Conservation (phyloP, 1,284 basidiomycete species). For the Ceratobasidium sp. region DNA sequence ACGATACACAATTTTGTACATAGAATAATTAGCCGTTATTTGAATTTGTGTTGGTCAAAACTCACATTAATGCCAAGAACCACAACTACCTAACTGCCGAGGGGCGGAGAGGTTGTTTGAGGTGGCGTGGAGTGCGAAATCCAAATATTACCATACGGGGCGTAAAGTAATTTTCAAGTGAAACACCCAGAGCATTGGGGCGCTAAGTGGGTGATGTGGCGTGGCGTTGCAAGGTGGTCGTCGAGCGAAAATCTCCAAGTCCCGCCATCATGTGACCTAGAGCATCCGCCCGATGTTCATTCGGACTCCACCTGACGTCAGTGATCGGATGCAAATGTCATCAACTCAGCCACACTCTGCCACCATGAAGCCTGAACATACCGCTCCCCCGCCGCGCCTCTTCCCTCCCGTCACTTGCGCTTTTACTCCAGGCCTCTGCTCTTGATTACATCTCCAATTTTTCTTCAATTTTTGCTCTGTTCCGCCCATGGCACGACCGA, state of each 20-base stretch:
- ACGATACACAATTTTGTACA: neutral
- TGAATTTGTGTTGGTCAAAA: neutral
- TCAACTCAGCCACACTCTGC: neutral
- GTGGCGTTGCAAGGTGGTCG: neutral
- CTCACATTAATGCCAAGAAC: neutral
- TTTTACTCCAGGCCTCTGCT: neutral
- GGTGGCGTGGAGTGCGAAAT: neutral
- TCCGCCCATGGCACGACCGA: neutral
- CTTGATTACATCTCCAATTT: neutral
- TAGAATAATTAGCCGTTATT: neutral
- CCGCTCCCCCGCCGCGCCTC: neutral
- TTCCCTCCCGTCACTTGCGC: neutral
- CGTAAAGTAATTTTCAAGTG: neutral
- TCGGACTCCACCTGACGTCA: no score
- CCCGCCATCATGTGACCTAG: neutral
- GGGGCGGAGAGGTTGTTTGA: neutral
- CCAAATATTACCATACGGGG: neutral
- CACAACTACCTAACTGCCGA: neutral
- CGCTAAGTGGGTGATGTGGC: neutral
- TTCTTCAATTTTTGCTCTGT: neutral
- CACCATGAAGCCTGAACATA: neutral
- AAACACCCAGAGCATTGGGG: neutral
- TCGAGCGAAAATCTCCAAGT: neutral
- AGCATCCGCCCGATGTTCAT: neutral
- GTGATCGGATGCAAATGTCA: no score